phyloP scores from a whole-genome alignment of 2,329 filamentous ascomycete genomes.

The Helicocarpus griseus region DNA sequence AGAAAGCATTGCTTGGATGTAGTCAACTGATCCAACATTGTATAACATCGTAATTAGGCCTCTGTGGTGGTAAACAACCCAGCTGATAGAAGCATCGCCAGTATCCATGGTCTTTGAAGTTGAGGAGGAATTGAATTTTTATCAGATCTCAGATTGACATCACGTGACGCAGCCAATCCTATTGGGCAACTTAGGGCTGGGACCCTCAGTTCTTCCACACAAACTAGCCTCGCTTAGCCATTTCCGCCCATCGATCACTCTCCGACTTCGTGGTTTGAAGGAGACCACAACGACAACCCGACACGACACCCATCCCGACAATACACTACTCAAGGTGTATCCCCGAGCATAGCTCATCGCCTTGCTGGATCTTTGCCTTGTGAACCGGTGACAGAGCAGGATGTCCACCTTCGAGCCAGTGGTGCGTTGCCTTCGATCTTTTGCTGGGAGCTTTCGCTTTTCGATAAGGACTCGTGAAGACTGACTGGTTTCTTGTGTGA shows the following conservation, averaged over 20 bases:
- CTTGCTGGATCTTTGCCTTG: conserved; percentile 33
- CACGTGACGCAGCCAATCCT: conserved; percentile 19
- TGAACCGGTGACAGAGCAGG: conserved; percentile 39
- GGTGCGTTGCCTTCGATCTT: conserved; percentile 39
- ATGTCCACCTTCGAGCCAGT: conserved; percentile 60
- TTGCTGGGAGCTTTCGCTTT: conserved; percentile 7
- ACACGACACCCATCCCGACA: conserved; percentile 38
- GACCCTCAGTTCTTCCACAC: conserved; percentile 28
- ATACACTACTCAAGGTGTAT: conserved; percentile 33
- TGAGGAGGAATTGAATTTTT: not conserved
- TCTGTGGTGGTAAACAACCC: too few relatives aligned
- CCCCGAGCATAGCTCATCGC: conserved; percentile 32
- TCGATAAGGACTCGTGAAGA: conserved; percentile 6
- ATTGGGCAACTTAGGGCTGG: conserved; percentile 31
- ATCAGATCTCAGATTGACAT: not conserved
- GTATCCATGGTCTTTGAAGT: too few relatives aligned
- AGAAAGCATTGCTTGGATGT: too few relatives aligned
- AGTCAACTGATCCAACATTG: too few relatives aligned
- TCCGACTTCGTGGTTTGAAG: conserved; percentile 32
- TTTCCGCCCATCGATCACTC: conserved; percentile 13
- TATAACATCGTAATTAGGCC: too few relatives aligned
- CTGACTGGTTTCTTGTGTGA: conserved; percentile 28
- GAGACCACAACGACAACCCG: conserved; percentile 22
- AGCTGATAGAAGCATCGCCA: too few relatives aligned
- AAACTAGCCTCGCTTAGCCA: conserved; percentile 34